Evolutionary conservation across 2,329 filamentous ascomycete genomes (phyloP), one percentile per base, ranked within the genome.

Genomic region (Xylaria sp.): DNA sequence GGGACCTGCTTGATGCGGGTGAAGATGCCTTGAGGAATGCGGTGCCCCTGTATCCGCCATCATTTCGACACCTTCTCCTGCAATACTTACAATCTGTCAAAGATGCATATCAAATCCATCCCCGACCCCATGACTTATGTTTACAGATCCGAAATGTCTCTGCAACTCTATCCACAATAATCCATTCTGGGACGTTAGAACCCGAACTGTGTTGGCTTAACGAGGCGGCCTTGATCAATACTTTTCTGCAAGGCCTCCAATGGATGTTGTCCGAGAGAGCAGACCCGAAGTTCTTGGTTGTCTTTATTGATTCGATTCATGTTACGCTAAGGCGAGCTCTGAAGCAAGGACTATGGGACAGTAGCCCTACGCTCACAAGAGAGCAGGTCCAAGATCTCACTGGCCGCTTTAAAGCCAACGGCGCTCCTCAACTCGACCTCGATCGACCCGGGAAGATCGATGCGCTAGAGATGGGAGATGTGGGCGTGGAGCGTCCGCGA

Each of bases 101-200:
- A 51, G 48, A 67, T 20, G 70, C 76, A 15, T 76, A 78, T 23
- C 62, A 68, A 57, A 66, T 69, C 8, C 70, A 74, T 13, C 52
- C 63, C 1, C 55, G 62, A 13, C 23, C 67, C 9, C 44, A 66
- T 9, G 70, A 73, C 15, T 65, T 78, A 32, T 69, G 70, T 37
- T 48, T 67, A 7, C 72, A 74, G 13, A 74, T 82, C 9, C 74
- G 75, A n/a, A 76, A 79, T 34, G 77, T 86, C 2, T 79, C 85
- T 3, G 80, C 81, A 10, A 80, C 84, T 1, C 72, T 89, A 2
- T 84, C 84, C 2, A 85, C 83, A 63, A 79, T 88, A 57, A 84
- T 84, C 34, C 87, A 84, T 74, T 86, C 84, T 1, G 78, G 81
- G 50, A 68, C 82, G 0, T 80, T 81, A 0, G 72, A 66, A 1